Conservation (phyloP, 148 eudicot genomes). For the Rhododendron kiyosumense region DNA sequence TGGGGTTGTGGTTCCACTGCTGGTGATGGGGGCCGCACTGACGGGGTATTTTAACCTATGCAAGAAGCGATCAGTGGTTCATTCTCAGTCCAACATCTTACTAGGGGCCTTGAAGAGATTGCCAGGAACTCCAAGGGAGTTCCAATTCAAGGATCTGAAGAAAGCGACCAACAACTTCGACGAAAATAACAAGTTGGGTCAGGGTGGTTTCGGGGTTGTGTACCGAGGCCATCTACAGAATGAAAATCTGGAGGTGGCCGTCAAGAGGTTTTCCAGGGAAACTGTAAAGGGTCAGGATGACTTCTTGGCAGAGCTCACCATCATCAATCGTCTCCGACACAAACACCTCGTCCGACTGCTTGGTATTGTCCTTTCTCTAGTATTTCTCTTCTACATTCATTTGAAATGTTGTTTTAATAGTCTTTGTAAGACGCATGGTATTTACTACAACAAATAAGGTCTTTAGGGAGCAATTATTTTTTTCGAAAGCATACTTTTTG, state of each 20-base stretch:
- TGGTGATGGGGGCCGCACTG: constrained; percentile 14
- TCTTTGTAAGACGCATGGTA: too few species aligned
- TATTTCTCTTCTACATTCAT: background rate
- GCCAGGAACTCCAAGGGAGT: constrained; percentile 79
- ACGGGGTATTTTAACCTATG: constrained; percentile 12
- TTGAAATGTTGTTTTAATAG: background rate
- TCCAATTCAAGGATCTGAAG: constrained; percentile 51
- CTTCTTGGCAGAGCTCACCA: background rate
- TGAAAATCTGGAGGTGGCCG: constrained; percentile 64
- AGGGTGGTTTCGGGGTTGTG: constrained; percentile 83
- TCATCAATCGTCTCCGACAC: constrained; percentile 13
- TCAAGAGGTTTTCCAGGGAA: constrained; percentile 71
- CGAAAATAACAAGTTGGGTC: constrained; percentile 58
- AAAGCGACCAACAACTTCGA: constrained; percentile 74
- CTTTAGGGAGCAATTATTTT: constrained; percentile 43
- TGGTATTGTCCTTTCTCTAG: background rate
- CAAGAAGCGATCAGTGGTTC: constrained; percentile 5
- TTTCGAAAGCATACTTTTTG: background rate
- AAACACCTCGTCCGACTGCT: constrained; percentile 20
- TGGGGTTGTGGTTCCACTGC: constrained; percentile 13
- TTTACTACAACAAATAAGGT: background rate
- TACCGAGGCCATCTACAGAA: constrained; percentile 41
- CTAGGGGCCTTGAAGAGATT: constrained; percentile 52
- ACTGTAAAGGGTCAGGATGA: background rate
- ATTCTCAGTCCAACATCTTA: constrained; percentile 29